Evolutionary conservation across 768 basidiomycete genomes (phyloP).

Genomic region (Leccinum longicurvipes): DNA sequence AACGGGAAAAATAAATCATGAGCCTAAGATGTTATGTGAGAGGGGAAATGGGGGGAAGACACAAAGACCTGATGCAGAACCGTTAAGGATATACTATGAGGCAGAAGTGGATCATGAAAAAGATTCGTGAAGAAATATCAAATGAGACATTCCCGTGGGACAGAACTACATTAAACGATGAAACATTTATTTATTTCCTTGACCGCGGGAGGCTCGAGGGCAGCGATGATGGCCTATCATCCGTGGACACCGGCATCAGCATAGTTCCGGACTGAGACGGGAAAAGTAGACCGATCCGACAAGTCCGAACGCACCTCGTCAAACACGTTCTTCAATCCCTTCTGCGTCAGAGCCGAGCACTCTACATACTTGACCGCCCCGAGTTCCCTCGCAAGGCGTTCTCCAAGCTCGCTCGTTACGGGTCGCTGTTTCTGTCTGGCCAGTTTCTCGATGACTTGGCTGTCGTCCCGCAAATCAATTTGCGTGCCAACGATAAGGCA

Average conservation of each 20-base stretch:
- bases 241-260: conserved; percentile 8
- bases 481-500: conserved; percentile 99
- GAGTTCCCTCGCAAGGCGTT: conserved; percentile 92
- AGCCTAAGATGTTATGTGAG: conserved; percentile 20
- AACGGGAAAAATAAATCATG: conserved; percentile 25
- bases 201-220: conserved; percentile 93
- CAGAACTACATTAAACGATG: conserved; percentile 61
- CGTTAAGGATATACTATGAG: conserved; percentile 36
- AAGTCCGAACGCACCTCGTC: conserved; percentile 74
- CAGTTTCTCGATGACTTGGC: conserved; percentile 91
- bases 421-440: conserved; percentile 95
- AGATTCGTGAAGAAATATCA: conserved; percentile 35
- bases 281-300: not conserved
- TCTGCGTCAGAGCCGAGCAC: conserved; percentile 98
- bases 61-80: conserved; percentile 21
- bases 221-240: conserved; percentile 87
- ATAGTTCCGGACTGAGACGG: not conserved
- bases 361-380: conserved; percentile 99
- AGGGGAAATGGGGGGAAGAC: conserved; percentile 11
- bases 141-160: conserved; percentile 23
- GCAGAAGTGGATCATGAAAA: conserved; percentile 28
- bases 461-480: conserved; percentile 93
- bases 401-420: conserved; percentile 82
- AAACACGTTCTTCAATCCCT: conserved; percentile 99
- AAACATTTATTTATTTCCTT: conserved; percentile 80